Conservation (phyloP, 2,329 filamentous ascomycete genomes). For the Aspergillus neotritici region DNA sequence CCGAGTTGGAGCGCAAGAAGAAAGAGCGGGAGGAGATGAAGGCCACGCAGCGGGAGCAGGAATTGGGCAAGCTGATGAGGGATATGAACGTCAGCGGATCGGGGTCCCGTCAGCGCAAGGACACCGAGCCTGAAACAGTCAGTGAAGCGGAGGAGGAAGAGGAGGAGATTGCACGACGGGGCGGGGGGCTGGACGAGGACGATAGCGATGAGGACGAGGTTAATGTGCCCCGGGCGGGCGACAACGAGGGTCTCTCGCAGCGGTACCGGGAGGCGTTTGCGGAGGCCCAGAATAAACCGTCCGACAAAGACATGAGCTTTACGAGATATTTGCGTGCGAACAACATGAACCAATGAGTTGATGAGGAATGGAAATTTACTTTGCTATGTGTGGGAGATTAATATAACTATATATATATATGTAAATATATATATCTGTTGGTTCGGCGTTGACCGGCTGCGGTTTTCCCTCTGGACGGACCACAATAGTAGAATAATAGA, state of each 20-base stretch:
- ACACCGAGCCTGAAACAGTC: slow-evolving; percentile 38
- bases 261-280: slow-evolving; percentile 72
- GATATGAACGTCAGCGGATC: slow-evolving; percentile 66
- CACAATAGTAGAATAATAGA: too few species aligned
- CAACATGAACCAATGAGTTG: slow-evolving; percentile 26
- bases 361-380: too few species aligned
- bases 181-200: slow-evolving; percentile 46
- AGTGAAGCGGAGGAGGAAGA: slow-evolving; percentile 50
- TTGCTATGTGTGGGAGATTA: too few species aligned
- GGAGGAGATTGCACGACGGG: slow-evolving; percentile 26
- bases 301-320: slow-evolving; percentile 48
- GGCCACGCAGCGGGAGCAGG: slow-evolving; percentile 64
- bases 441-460: too few species aligned
- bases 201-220: slow-evolving; percentile 51
- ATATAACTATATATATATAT: too few species aligned
- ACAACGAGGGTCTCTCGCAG: slow-evolving; percentile 62
- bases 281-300: slow-evolving; percentile 40
- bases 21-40: slow-evolving; percentile 72
- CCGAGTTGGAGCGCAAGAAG: slow-evolving; percentile 75
- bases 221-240: slow-evolving; percentile 53
- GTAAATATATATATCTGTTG: too few species aligned
- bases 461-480: too few species aligned
- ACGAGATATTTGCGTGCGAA: slow-evolving; percentile 43
- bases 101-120: slow-evolving; percentile 21
- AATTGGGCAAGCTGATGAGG: slow-evolving; percentile 89